Evolutionary conservation across 495 filamentous ascomycete species (phyloP).

Genomic region (Penicillium subrubescens): DNA sequence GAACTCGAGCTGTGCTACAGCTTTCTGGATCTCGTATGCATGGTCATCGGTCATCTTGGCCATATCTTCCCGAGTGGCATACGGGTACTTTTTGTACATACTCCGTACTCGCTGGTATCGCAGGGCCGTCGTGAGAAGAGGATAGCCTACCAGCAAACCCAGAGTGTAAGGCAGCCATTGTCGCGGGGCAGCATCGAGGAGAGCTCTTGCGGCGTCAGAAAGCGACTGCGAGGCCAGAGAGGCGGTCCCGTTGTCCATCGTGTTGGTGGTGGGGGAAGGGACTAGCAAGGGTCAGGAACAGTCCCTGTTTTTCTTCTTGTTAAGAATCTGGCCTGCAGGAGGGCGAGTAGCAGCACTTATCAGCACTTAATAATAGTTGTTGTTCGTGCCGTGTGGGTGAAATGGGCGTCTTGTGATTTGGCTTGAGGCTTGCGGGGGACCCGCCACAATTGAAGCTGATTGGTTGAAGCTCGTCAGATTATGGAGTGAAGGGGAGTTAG

Average conservation of each 20-base stretch:
- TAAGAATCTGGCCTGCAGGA: neutral
- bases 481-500: neutral
- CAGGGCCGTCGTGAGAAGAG: slow-evolving; percentile 38
- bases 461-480: neutral
- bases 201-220: neutral
- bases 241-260: slow-evolving; percentile 19
- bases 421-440: neutral
- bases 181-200: slow-evolving; percentile 18
- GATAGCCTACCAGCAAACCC: slow-evolving; percentile 31
- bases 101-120: slow-evolving; percentile 51
- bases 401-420: slow-evolving; percentile 1
- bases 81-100: slow-evolving; percentile 52
- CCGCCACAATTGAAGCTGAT: neutral
- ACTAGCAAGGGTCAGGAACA: neutral
- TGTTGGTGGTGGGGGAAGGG: neutral
- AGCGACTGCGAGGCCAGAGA: slow-evolving; percentile 2
- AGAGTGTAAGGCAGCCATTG: slow-evolving; percentile 30
- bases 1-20: slow-evolving; percentile 55
- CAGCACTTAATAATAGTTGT: neutral
- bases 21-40: slow-evolving; percentile 57
- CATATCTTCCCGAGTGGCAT: slow-evolving; percentile 55
- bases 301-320: neutral
- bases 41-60: slow-evolving; percentile 64
- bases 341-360: neutral
- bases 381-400: neutral